Base-by-base conservation (phyloP, 208 protist species). In the Leishmania gerbilli region DNA sequence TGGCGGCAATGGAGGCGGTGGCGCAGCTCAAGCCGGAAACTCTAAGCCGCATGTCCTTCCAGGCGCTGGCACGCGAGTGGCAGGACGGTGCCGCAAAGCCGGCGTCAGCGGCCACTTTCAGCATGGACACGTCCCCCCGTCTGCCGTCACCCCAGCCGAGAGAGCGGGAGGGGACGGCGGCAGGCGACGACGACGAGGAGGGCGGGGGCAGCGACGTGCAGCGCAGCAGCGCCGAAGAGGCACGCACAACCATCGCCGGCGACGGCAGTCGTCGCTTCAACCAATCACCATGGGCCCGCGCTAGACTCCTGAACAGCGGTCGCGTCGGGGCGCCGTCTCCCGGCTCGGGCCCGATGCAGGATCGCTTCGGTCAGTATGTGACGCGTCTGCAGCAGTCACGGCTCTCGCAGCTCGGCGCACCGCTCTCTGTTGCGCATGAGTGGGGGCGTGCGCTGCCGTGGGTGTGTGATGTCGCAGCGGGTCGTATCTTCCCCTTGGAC, bases 401-500 rank as follows among this genome's bases (percentile, higher is more conserved):
- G 40, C 69, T 45, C 69, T 55, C 69, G 24, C 69, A 74, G 69
- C 40, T 53, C 3, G n/a, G 45, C 47, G 40, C 69, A 51, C 47
- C 69, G 45, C 69, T 74, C 47, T 74, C 69, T 40, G 24, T 13
- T 0, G 72, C 34, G 15, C 62, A 47, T 7, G 74, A 79, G 82
- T 86, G 82, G 82, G 78, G 64, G 31, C 82, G 82, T 17, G 37
- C 87, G 53, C 78, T 92, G 68, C 82, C 77, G 37, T 92, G 89
- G 89, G 58, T 90, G 76, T 88, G 86, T 37, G 82, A 90, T 56
- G 21, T 86, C 37, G 76, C 74, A 19, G 84, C 86, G 17, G 89
- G 89, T 1, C 13, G 31, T 42, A 37, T 90, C 31, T 89, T 92
- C 45, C 80, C 83, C 17, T 75, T 92, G 13, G 78, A 81, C 15